A percentile compares a stretch with the other conserved stretches of the same genome.
Conservation (phyloP, 352 stramenopile species). For the Globisporangium emineosum region DNA sequence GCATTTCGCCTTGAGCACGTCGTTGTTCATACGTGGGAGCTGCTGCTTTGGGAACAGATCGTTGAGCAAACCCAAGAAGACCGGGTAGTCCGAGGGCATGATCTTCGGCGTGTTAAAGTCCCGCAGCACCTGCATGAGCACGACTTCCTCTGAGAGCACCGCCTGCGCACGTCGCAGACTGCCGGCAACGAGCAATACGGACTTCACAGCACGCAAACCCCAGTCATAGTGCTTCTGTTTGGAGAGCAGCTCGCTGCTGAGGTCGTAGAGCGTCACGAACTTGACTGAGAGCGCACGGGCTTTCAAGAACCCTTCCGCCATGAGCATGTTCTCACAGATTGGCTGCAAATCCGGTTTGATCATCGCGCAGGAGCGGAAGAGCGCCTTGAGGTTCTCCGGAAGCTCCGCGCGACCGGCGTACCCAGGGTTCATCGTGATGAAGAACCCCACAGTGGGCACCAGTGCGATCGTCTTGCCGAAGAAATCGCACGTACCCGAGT, state of each 20-base stretch:
- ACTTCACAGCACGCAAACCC: slow-evolving; percentile 94
- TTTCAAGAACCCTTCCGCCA: slow-evolving; percentile 91
- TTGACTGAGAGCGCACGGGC: slow-evolving; percentile 80
- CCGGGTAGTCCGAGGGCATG: slow-evolving; percentile 88
- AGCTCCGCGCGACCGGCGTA: slow-evolving; percentile 91
- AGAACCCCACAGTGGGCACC: slow-evolving; percentile 86
- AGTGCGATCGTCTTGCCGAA: slow-evolving; percentile 86
- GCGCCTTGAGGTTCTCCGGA: slow-evolving; percentile 91
- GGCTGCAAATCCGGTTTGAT: slow-evolving; percentile 89
- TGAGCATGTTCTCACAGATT: slow-evolving; percentile 95
- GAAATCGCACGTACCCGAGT: slow-evolving; percentile 81
- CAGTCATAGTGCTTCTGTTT: slow-evolving; percentile 94
- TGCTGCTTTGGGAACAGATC: slow-evolving; percentile 89
- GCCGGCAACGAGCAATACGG: slow-evolving; percentile 93
- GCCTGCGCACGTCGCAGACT: slow-evolving; percentile 88
- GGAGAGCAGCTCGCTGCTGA: slow-evolving; percentile 83
- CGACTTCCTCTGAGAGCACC: slow-evolving; percentile 81
- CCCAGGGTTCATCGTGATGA: slow-evolving; percentile 95
- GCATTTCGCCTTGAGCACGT: slow-evolving; percentile 41
- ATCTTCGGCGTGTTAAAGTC: slow-evolving; percentile 97
- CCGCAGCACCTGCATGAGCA: slow-evolving; percentile 94
- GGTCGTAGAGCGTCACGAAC: slow-evolving; percentile 89
- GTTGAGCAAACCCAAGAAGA: slow-evolving; percentile 92
- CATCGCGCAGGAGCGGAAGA: slow-evolving; percentile 92
- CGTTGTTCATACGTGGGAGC: slow-evolving; percentile 39